phyloP scores from a whole-genome alignment of 352 stramenopile genomes.

The Phytopythium chamaehyphon region DNA sequence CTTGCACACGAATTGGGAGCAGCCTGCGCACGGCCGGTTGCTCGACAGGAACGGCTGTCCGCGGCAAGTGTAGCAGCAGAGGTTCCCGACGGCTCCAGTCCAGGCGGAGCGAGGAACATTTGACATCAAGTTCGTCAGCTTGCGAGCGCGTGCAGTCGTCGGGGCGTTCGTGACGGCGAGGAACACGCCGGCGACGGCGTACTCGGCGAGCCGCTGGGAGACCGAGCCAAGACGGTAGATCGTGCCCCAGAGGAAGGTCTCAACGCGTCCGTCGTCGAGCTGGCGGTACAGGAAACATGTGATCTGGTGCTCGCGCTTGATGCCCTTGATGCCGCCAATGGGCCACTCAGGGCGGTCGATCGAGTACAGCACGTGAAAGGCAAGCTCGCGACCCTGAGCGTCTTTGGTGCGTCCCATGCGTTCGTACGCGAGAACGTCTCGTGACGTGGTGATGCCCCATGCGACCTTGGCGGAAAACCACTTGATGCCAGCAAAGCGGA shows the following conservation, averaged over 20 bases:
- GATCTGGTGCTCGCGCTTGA: conserved; percentile 44
- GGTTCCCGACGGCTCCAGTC: background rate
- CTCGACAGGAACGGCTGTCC: conserved; percentile 31
- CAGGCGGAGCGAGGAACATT: background rate
- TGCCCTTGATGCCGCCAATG: conserved; percentile 33
- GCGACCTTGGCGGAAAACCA: conserved; percentile 36
- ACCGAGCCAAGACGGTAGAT: conserved; percentile 39
- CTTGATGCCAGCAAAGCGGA: conserved; percentile 44
- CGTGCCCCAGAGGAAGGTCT: conserved; percentile 40
- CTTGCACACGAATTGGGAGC: conserved; percentile 44
- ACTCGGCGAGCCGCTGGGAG: conserved; percentile 33
- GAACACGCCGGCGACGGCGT: conserved; percentile 31
- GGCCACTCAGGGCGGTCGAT: conserved; percentile 53
- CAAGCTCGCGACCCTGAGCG: conserved; percentile 36
- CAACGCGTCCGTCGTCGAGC: conserved; percentile 21
- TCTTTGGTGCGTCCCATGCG: conserved; percentile 52
- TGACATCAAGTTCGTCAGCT: conserved; percentile 31
- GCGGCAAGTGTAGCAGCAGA: conserved; percentile 40
- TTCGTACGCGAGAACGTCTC: conserved; percentile 40
- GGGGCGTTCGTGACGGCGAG: conserved; percentile 31
- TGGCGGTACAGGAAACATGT: conserved; percentile 38
- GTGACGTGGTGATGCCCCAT: conserved; percentile 34
- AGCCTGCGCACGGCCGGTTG: conserved; percentile 35
- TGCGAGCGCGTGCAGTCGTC: conserved; percentile 38
- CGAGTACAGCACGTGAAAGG: conserved; percentile 52